phyloP scores from a whole-genome alignment of 108 stramenopile genomes.

The Cyclotella kingstonii region DNA sequence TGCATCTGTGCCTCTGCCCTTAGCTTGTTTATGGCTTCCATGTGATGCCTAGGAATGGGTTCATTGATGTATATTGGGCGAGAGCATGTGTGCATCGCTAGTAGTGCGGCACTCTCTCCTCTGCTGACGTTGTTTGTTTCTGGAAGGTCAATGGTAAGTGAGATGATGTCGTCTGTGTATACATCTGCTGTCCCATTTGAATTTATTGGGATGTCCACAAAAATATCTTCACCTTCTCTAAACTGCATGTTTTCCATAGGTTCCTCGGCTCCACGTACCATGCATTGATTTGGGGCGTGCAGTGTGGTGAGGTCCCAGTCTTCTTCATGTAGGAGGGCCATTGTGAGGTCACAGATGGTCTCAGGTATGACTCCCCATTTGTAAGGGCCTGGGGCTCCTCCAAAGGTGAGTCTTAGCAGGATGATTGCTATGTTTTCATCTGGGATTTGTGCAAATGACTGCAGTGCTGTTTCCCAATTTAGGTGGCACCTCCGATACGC shows the following conservation, averaged over 20 bases:
- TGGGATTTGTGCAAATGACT: constrained; percentile 5
- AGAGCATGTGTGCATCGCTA: neutral
- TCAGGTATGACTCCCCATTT: constrained; percentile 9
- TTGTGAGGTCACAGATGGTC: constrained; percentile 5
- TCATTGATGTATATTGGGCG: neutral
- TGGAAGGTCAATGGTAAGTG: neutral
- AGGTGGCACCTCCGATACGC: constrained; percentile 2
- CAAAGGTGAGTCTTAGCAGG: constrained; percentile 18
- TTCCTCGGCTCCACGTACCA: neutral
- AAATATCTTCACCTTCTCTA: neutral
- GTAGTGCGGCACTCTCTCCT: neutral
- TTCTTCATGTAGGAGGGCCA: neutral
- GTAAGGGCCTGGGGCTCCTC: constrained; percentile 5
- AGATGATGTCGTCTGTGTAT: neutral
- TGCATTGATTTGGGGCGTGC: neutral
- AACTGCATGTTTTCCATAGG: neutral
- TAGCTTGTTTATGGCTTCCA: neutral
- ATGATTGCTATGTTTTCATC: constrained; percentile 11
- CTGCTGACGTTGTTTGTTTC: neutral
- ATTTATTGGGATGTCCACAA: constrained; percentile 9
- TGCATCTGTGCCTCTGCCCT: neutral
- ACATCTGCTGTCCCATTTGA: neutral
- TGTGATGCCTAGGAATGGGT: neutral
- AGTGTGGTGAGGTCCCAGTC: neutral
- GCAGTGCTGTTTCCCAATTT: neutral